Evolutionary conservation across 495 filamentous ascomycete species (phyloP), one percentile per base, ranked within the genome.

Genomic region (Aspergillus cavernicola): DNA sequence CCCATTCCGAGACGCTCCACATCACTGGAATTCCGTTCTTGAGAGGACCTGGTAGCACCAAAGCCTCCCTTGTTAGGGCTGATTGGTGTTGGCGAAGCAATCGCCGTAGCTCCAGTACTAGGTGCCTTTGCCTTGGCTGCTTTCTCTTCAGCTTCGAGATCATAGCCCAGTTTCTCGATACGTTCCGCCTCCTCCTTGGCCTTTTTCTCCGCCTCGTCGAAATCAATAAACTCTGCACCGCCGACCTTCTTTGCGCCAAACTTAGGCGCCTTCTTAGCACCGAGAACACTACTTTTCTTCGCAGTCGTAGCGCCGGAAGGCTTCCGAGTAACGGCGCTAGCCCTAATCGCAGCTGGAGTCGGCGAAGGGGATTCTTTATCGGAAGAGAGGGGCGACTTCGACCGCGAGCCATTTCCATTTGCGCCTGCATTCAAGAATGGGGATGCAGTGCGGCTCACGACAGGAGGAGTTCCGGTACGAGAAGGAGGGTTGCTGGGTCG

Each of bases 121-220:
- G 76, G 66, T 12, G 81, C 49, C 53, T 77, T 72, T 7, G 72
- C 75, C 60, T 84, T 84, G 13, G 80, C 75, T 48, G 78, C 78
- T 11, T 79, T 80, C 60, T 87, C 81, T 69, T 96, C 93, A 23
- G 87, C 89, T 57, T 97, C 87, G 6, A 90, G 88, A 59, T 97
- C 90, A 63, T 98, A 98, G n/a, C 93, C 93, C n/a, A 98, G 76
- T 71, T 93, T 96, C 74, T 87, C 89, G 61, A 96, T 92, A 55
- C 93, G 85, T 69, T 97, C 93, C 1, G 95, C 93, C 69, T 98
- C 93, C 66, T 97, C 93, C 69, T 90, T 95, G 28, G 93, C 93
- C 72, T 95, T 96, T 61, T 87, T 88, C 76, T 98, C 93, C 0
- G 92, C 93, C 66, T 91, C 93, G 45, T 98, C 95, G 59, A 98